Evolutionary conservation across 208 protist species (phyloP), one percentile per base, ranked within the genome.

Genomic region (Vickermania spadyakhi): DNA sequence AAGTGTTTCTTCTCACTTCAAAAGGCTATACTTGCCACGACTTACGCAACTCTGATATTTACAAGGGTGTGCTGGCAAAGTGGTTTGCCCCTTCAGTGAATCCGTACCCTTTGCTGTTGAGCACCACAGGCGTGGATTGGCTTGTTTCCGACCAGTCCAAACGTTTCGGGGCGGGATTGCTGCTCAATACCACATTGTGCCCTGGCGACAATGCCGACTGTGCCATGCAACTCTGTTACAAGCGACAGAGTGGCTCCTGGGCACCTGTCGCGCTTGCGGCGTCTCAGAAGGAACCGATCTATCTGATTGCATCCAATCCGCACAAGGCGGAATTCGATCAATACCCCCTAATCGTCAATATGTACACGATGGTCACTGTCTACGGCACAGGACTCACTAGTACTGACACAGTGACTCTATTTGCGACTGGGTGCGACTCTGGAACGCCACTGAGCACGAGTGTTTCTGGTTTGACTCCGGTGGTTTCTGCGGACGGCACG

Each of bases 321-420:
- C 64, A 66, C 26, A 75, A 64, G 28, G 75, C 77, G 22, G 56
- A 56, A 7, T 91, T 96, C 52, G 85, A 96, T 61, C 60, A 62
- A 52, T 82, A 80, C 60, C 78, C 76, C 42, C 61, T 90, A 2
- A 55, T 69, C 25, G 66, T 87, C 4, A 72, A 74, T 50, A 80
- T 89, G 77, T 96, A 96, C 72, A 72, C 72, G n/a, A 84, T 84
- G 66, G 84, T 75, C 28, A 93, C 81, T n/a, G 84, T 96, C 49
- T 29, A 58, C 26, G 89, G 89, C 23, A 58, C 31, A 5, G 62
- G 58, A 7, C 77, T 96, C 41, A 13, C 29, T 22, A 61, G 36
- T 22, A 73, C 61, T 11, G 86, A 91, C 70, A 51, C 63, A 0
- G 52, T 93, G 18, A 42, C 52, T 28, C 65, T 96, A 2, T 71